Percentiles rank a stretch among this genome's conserved stretches.
These are phyloP conservation scores for Ustulina deusta DNA, from an alignment of 2,329 filamentous ascomycete genomes.

Conservation along the genomic window DNA sequence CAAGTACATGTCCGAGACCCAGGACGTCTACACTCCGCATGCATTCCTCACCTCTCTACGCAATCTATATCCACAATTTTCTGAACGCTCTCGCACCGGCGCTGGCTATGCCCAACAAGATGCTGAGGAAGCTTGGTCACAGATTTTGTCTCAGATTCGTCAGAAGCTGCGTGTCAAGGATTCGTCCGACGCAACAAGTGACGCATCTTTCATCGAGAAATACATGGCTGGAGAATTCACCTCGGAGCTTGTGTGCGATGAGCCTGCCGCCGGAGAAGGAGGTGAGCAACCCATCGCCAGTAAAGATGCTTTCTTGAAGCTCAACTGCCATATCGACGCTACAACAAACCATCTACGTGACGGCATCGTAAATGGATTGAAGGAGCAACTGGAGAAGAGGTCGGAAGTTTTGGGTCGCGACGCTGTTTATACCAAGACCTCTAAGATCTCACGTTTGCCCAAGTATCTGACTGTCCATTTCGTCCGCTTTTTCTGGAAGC, in stretches of 20 bases:
- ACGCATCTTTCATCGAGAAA: constrained; percentile 84
- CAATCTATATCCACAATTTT: constrained; percentile 88
- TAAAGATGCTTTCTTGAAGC: constrained; percentile 85
- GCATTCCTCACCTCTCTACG: constrained; percentile 86
- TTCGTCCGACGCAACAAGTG: constrained; percentile 57
- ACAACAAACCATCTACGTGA: constrained; percentile 91
- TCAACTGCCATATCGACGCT: constrained; percentile 93
- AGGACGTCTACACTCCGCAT: constrained; percentile 85
- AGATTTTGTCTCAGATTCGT: constrained; percentile 86
- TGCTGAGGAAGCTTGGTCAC: constrained; percentile 97
- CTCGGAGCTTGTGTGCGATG: constrained; percentile 84
- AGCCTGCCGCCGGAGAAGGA: constrained; percentile 77
- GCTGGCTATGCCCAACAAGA: constrained; percentile 96
- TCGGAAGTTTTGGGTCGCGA: constrained; percentile 83
- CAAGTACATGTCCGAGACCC: constrained; percentile 88
- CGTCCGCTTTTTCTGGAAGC: constrained; percentile 98
- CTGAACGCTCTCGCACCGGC: constrained; percentile 84
- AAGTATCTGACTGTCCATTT: constrained; percentile 98
- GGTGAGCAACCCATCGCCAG: constrained; percentile 77
- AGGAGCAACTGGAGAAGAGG: constrained; percentile 91
- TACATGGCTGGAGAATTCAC: constrained; percentile 89
- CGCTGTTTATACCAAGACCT: constrained; percentile 88
- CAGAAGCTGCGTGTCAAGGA: constrained; percentile 77
- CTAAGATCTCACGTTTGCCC: constrained; percentile 88
- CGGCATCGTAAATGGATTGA: constrained; percentile 83